Base-by-base conservation (phyloP, 805 yeast genomes). In the Yarrowia porcina region DNA sequence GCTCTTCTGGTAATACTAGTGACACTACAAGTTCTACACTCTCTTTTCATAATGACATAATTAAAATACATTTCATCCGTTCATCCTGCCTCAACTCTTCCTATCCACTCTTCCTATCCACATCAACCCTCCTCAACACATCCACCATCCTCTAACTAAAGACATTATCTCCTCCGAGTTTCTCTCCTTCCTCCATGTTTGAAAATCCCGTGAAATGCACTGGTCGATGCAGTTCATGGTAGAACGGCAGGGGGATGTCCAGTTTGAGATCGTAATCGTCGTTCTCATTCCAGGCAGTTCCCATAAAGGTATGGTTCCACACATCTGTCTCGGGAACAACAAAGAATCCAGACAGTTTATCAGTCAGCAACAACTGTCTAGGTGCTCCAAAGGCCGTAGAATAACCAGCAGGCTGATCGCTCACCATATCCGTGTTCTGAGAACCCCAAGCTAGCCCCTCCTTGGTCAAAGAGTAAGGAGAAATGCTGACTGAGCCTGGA, bases 301-400 rank as follows among this genome's bases (percentile, higher is more conserved):
- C 94, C 76, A 90, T 81, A 69, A 94, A 93, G 2, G 96, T 81
- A 71, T 87, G 90, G 73, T 94, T 94, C 99, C 99, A 94, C 30
- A 90, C 72, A 64, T 84, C 85, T 32, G 87, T 86, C 21, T 83
- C 85, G 1, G 99, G 99, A 1, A 90, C 96, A 73, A 90, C 72
- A 74, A 90, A 92, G 66, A 84, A 86, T 6, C 99, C 99, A 72
- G 82, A 80, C 52, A 90, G 80, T 64, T 86, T 79, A 65, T 86
- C 93, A 0, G 97, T 85, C 20, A 94, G 73, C 23, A 90, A 75
- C 64, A 93, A 70, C 68, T 91, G 97, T 4, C 87, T 80, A 67
- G 79, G 80, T 38, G 74, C 77, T 52, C 88, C 85, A 72, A 83
- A 90, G 0, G 74, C 70, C 0, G 86, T 77, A 2, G 82, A 79